phyloP scores from a whole-genome alignment of 352 stramenopile species.

The Phytophthora nicotianae region DNA sequence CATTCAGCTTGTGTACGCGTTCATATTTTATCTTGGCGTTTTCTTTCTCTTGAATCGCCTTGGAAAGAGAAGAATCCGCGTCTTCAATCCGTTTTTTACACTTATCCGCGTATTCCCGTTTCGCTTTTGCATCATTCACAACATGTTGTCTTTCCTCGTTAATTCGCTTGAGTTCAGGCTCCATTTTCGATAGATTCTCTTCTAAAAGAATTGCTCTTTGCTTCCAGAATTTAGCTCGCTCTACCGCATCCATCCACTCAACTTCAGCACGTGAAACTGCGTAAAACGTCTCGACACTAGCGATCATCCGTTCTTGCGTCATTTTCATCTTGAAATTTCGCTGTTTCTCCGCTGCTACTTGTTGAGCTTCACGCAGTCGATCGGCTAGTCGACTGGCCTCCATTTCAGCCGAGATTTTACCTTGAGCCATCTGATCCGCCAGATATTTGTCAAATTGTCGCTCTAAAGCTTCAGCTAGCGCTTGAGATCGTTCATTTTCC shows the following conservation, averaged over 20 bases:
- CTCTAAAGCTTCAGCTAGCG: slow-evolving; percentile 50
- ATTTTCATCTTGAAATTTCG: slow-evolving; percentile 57
- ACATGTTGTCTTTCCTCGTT: slow-evolving; percentile 58
- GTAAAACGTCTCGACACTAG: slow-evolving; percentile 61
- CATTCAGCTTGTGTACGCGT: slow-evolving; percentile 54
- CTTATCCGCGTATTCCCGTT: slow-evolving; percentile 46
- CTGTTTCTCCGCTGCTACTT: slow-evolving; percentile 47
- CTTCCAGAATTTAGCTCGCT: slow-evolving; percentile 49
- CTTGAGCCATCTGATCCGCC: slow-evolving; percentile 59
- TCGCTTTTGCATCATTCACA: slow-evolving; percentile 54
- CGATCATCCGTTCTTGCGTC: slow-evolving; percentile 70
- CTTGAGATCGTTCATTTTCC: slow-evolving; percentile 49
- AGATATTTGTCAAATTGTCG: slow-evolving; percentile 70
- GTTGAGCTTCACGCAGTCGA: slow-evolving; percentile 52
- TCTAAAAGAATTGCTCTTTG: slow-evolving; percentile 22
- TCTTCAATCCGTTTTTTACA: slow-evolving; percentile 46
- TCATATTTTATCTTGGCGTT: slow-evolving; percentile 37
- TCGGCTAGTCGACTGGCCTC: slow-evolving; percentile 52
- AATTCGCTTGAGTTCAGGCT: slow-evolving; percentile 50
- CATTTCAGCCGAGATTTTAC: slow-evolving; percentile 49
- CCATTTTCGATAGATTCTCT: slow-evolving; percentile 42
- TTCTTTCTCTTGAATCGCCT: slow-evolving; percentile 49
- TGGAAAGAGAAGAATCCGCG: slow-evolving; percentile 39
- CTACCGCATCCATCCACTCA: slow-evolving; percentile 58
- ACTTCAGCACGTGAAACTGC: slow-evolving; percentile 37